Conservation (phyloP, 139 green algal genomes). For the Chlorella sp. region DNA sequence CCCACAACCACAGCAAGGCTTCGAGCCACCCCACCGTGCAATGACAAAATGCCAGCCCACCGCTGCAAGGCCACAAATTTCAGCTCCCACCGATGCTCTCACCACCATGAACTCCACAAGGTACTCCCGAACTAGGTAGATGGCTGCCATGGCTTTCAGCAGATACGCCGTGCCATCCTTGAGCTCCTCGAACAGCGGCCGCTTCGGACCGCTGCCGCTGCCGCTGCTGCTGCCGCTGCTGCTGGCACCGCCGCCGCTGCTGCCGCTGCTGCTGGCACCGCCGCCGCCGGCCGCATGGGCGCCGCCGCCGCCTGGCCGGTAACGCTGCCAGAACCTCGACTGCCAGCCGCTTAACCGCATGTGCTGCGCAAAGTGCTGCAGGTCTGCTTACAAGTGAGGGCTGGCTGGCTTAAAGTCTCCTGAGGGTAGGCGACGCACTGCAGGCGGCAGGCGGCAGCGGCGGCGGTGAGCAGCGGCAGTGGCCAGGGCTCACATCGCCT, state of each 20-base stretch:
- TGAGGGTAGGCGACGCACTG: too few species aligned
- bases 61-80: too few species aligned
- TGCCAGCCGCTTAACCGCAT: too few species aligned
- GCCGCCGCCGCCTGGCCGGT: neutral
- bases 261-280: neutral
- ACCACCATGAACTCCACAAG: slow-evolving; percentile 64
- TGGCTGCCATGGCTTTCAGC: slow-evolving; percentile 25
- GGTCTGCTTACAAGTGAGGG: too few species aligned
- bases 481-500: too few species aligned
- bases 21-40: too few species aligned
- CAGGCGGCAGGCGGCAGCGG: too few species aligned
- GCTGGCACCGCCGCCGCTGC: neutral
- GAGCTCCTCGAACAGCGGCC: neutral
- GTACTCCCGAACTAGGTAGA: slow-evolving; percentile 63
- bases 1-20: too few species aligned
- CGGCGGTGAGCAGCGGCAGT: too few species aligned
- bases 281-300: neutral
- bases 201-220: neutral
- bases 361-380: too few species aligned
- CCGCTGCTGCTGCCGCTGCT: neutral
- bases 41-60: too few species aligned
- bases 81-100: neutral
- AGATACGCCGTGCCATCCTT: slow-evolving; percentile 21
- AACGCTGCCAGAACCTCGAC: slow-evolving; percentile 3
- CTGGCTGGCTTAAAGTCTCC: too few species aligned